Base-by-base conservation (phyloP, 352 stramenopile species). In the Globisporangium carolinianum region DNA sequence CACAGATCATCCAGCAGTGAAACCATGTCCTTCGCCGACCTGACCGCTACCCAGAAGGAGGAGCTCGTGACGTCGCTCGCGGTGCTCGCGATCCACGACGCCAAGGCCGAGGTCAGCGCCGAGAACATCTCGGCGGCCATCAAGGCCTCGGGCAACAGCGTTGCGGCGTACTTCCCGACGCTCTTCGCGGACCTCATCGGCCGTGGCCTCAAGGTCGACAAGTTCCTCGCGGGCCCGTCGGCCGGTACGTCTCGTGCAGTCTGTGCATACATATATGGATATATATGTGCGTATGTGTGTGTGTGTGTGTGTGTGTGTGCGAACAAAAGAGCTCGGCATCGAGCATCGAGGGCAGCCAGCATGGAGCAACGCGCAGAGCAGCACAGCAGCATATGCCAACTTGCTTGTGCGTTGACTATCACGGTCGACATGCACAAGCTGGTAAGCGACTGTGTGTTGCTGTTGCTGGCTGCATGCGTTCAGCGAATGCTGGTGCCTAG, bases 141-240 rank as follows among this genome's bases (percentile, higher is more conserved):
- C 60, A 65, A 72, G 61, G 83, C 86, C 65, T 90, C 86, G 68
- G 75, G 75, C 71, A 88, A 89, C 75, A 73, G 81, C 49, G 86
- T 95, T 60, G 58, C 81, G 54, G 67, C 83, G 50, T 89, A 91
- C 80, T 47, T 93, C 36, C 82, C 86, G 48, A 71, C 80, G 65
- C 80, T 95, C 66, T 95, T 91, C 68, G 79, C 86, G 38, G 83
- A 93, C 67, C 71, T 91, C 60, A 83, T 94, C 61, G 68, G 67
- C 68, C 82, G 82, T 51, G 83, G 83, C 66, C 74, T 94, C 62
- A 83, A 85, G 71, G 75, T 95, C 48, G 83, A 92, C 67, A 94
- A 93, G 76, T 90, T 93, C 78, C 76, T 95, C 42, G 86, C 83
- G 59, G 83, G 86, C 53, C 86, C 86, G 56, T 95, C 86, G 65